Evolutionary conservation across 805 yeast genomes (phyloP).

Genomic region (Wickerhamiella alocasiicola): DNA sequence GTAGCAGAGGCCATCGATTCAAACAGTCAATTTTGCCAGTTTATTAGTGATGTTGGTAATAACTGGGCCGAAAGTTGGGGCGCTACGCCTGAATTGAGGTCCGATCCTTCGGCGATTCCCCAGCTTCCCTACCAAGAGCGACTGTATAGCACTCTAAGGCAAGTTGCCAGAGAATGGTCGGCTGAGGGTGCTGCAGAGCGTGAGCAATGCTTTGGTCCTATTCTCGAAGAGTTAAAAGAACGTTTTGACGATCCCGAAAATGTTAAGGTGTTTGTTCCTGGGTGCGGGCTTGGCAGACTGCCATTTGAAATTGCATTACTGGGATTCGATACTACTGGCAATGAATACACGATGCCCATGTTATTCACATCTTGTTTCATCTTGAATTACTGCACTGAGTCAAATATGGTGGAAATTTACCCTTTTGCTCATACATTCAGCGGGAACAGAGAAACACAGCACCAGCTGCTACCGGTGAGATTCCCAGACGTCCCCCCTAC

Average conservation of each 20-base stretch:
- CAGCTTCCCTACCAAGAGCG: slow-evolving; percentile 35
- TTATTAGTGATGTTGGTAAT: neutral
- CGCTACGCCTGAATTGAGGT: neutral
- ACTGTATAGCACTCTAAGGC: slow-evolving; percentile 46
- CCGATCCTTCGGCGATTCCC: neutral
- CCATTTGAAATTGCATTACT: slow-evolving; percentile 49
- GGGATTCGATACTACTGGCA: slow-evolving; percentile 48
- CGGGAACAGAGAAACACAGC: slow-evolving; percentile 38
- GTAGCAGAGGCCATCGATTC: neutral
- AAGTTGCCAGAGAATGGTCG: slow-evolving; percentile 74
- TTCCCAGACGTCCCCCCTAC: slow-evolving; percentile 28
- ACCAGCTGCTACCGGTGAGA: slow-evolving; percentile 41
- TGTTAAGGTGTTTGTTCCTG: slow-evolving; percentile 55
- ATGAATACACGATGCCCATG: slow-evolving; percentile 78
- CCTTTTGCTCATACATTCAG: slow-evolving; percentile 54
- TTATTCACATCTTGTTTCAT: slow-evolving; percentile 37
- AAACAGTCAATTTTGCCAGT: neutral
- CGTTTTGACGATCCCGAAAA: slow-evolving; percentile 23
- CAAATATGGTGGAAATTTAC: slow-evolving; percentile 19
- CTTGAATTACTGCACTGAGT: slow-evolving; percentile 17
- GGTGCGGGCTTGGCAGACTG: slow-evolving; percentile 77
- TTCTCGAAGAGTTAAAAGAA: slow-evolving; percentile 33
- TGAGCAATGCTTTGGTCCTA: slow-evolving; percentile 41
- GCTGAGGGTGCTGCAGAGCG: slow-evolving; percentile 41
- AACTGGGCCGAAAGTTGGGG: neutral